Evolutionary conservation across 2,329 filamentous ascomycete genomes (phyloP).

Genomic region (Arthrobotrys iridis): DNA sequence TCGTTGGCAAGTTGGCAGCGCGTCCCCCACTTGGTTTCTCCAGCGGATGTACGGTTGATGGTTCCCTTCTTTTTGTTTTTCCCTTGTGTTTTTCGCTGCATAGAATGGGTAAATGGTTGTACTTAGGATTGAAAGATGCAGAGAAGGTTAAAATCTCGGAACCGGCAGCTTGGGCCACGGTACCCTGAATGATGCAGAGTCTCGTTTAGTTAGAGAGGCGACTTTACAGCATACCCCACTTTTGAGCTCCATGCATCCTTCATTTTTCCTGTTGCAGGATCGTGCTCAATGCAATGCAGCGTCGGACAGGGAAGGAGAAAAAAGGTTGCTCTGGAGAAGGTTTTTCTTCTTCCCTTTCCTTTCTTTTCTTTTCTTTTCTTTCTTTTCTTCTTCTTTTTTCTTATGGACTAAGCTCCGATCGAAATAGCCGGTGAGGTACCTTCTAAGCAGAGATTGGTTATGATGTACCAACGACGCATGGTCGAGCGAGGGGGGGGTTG

Average conservation of each 20-base stretch:
- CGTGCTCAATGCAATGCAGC: conserved; percentile 38
- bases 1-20: neutral
- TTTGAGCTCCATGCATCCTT: conserved; percentile 37
- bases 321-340: conserved; percentile 1
- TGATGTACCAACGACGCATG: conserved; percentile 31
- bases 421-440: conserved; percentile 43
- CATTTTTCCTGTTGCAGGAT: conserved; percentile 41
- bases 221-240: conserved; percentile 39
- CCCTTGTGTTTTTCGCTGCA: neutral
- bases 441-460: conserved; percentile 33
- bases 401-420: conserved; percentile 30
- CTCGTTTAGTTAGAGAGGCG: conserved; percentile 43
- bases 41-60: conserved; percentile 3
- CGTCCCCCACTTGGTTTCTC: conserved; percentile 10
- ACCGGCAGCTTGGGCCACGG: conserved; percentile 49
- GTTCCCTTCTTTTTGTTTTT: conserved; percentile 7
- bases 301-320: conserved; percentile 38
- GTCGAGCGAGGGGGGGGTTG: conserved; percentile 10
- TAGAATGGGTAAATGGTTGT: conserved; percentile 25
- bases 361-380: conserved; percentile 16
- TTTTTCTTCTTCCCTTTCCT: conserved; percentile 3
- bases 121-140: conserved; percentile 36
- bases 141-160: conserved; percentile 53
- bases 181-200: conserved; percentile 49
- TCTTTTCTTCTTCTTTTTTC: conserved; percentile 6